A percentile compares a stretch with the other conserved stretches of the same genome.
Conservation (phyloP, 2,329 filamentous ascomycete genomes). For the Claviceps capensis region DNA sequence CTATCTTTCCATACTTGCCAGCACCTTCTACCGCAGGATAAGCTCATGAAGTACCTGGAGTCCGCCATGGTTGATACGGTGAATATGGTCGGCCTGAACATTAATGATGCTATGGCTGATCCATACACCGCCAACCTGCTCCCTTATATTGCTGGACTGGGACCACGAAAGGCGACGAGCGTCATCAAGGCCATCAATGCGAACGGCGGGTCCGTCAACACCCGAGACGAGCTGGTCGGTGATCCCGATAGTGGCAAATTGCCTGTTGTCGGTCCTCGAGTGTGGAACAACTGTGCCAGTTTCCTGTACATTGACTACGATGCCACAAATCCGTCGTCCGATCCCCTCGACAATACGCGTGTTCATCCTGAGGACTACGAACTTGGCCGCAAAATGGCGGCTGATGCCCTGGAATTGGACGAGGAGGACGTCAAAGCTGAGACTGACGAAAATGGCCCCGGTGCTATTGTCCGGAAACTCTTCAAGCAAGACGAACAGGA, state of each 20-base stretch:
- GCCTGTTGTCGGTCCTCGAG: conserved; percentile 72
- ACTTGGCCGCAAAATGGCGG: conserved; percentile 94
- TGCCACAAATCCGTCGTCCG: conserved; percentile 63
- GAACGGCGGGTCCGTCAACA: conserved; percentile 76
- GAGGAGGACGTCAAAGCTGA: conserved; percentile 97
- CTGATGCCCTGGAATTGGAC: conserved; percentile 88
- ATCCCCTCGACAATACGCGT: conserved; percentile 91
- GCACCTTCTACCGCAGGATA: conserved; percentile 74
- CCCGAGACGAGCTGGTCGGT: conserved; percentile 76
- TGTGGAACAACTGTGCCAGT: conserved; percentile 95
- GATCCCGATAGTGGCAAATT: conserved; percentile 67
- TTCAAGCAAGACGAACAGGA: conserved; percentile 89
- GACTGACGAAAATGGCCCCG: conserved; percentile 75
- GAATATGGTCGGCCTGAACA: conserved; percentile 87
- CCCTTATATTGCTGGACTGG: conserved; percentile 81
- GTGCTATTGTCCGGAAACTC: conserved; percentile 87
- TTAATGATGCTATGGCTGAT: conserved; percentile 81
- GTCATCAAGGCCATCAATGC: conserved; percentile 66
- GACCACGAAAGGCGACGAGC: conserved; percentile 78
- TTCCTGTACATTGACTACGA: conserved; percentile 88
- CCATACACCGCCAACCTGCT: conserved; percentile 73
- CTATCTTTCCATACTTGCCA: conserved; percentile 84
- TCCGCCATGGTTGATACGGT: conserved; percentile 99
- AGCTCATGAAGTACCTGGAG: conserved; percentile 74
- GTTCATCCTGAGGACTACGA: conserved; percentile 98